Percentiles rank a stretch among this genome's conserved stretches.
phyloP scores from a whole-genome alignment of 225 moss, liverwort and hornwort species.

The Sphagnum contortum region DNA sequence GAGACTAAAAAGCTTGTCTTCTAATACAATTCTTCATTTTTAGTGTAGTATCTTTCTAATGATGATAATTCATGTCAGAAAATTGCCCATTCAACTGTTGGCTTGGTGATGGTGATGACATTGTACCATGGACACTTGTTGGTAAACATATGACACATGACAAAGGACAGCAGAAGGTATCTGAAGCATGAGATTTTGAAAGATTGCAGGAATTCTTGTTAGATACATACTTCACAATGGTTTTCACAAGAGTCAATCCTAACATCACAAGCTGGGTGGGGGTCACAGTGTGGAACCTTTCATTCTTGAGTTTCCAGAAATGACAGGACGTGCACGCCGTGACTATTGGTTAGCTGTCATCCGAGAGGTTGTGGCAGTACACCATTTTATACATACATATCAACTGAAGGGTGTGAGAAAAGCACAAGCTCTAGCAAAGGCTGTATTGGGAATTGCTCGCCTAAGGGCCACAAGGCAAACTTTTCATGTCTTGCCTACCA shows the following conservation, averaged over 20 bases:
- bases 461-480: slow-evolving; percentile 76
- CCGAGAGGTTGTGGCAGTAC: slow-evolving; percentile 72
- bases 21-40: too few species aligned
- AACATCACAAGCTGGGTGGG: background rate
- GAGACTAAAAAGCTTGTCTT: too few species aligned
- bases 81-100: background rate
- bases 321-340: slow-evolving; percentile 82
- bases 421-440: slow-evolving; percentile 80
- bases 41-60: background rate
- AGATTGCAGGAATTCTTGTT: too few species aligned
- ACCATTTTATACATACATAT: slow-evolving; percentile 65
- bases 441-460: slow-evolving; percentile 82
- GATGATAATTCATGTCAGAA: background rate
- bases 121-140: too few species aligned
- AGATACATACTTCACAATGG: too few species aligned
- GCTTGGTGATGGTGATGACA: too few species aligned
- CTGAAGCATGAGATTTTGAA: too few species aligned
- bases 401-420: slow-evolving; percentile 71
- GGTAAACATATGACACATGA: too few species aligned
- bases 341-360: slow-evolving; percentile 93
- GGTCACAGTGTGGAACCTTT: slow-evolving; percentile 73
- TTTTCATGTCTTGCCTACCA: slow-evolving; percentile 64
- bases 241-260: too few species aligned
- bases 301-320: slow-evolving; percentile 90
- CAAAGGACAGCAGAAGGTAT: too few species aligned